Conservation (phyloP, 495 filamentous ascomycete species). For the Poronia punctata region DNA sequence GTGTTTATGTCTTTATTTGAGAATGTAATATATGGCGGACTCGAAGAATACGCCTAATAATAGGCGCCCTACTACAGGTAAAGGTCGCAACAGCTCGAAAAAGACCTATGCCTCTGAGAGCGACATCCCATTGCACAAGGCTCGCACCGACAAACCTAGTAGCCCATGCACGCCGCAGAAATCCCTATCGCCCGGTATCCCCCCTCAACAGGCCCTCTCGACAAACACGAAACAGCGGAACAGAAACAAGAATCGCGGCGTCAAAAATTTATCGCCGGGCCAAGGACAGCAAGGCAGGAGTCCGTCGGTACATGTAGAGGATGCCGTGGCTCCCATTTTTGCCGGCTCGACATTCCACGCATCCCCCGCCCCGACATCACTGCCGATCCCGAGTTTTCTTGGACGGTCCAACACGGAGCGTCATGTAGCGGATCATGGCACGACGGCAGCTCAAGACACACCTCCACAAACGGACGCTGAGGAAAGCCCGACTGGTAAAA, state of each 20-base stretch:
- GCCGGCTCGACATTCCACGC: slow-evolving; percentile 94
- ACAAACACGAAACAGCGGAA: slow-evolving; percentile 26
- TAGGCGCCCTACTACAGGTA: slow-evolving; percentile 33
- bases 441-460: slow-evolving; percentile 23
- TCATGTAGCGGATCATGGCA: slow-evolving; percentile 35
- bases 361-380: slow-evolving; percentile 85
- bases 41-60: slow-evolving; percentile 34
- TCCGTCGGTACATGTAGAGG: slow-evolving; percentile 20
- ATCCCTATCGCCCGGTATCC: slow-evolving; percentile 15
- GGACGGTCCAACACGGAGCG: slow-evolving; percentile 71
- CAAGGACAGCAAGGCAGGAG: slow-evolving; percentile 33
- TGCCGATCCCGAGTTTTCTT: slow-evolving; percentile 89
- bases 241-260: slow-evolving; percentile 25
- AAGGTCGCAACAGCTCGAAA: slow-evolving; percentile 24
- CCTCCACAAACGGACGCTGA: slow-evolving; percentile 36
- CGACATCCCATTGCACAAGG: slow-evolving; percentile 29
- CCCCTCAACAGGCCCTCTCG: slow-evolving; percentile 25
- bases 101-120: slow-evolving; percentile 45
- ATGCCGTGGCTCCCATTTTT: slow-evolving; percentile 55
- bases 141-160: slow-evolving; percentile 4
- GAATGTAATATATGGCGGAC: slow-evolving; percentile 23
- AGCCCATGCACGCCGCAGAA: slow-evolving; percentile 35
- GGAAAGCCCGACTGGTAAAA: slow-evolving; percentile 29
- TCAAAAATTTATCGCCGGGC: slow-evolving; percentile 30
- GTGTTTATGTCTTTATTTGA: slow-evolving; percentile 16